Evolutionary conservation across 2,329 filamentous ascomycete species (phyloP).

Genomic region (Phaeosphaeriaceae sp.): DNA sequence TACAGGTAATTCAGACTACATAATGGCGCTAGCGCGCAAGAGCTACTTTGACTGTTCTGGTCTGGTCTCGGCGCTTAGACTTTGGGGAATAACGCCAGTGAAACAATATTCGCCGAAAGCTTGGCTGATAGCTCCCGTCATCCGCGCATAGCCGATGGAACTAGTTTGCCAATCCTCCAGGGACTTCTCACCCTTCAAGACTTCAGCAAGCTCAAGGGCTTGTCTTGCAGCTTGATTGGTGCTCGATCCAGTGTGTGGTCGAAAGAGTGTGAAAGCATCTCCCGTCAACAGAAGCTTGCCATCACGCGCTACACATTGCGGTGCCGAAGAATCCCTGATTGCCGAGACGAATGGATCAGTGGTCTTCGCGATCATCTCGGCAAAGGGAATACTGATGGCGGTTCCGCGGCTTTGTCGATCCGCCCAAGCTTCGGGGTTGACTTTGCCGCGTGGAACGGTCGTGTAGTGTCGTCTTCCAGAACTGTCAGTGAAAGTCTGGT

Average conservation of each 20-base stretch:
- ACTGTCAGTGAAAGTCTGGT: not conserved
- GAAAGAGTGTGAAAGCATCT: conserved; percentile 2
- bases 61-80: not conserved
- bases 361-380: conserved; percentile 46
- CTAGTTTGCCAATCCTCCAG: conserved; percentile 34
- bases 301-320: not conserved
- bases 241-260: conserved; percentile 5
- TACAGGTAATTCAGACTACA: too few species aligned
- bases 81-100: not conserved
- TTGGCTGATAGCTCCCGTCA: not conserved
- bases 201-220: conserved; percentile 39
- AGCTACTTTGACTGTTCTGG: not conserved
- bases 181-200: conserved; percentile 40
- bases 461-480: not conserved
- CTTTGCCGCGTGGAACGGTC: not conserved
- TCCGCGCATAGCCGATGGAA: not conserved
- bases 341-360: conserved; percentile 51
- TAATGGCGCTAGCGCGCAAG: too few species aligned
- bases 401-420: conserved; percentile 27
- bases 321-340: conserved; percentile 43
- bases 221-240: conserved; percentile 45
- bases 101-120: not conserved
- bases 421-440: conserved; percentile 1
- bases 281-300: conserved; percentile 4
- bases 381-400: conserved; percentile 38